Base-by-base conservation (phyloP, 371 early-diverging fungal species). In the Mortierella sp. region DNA sequence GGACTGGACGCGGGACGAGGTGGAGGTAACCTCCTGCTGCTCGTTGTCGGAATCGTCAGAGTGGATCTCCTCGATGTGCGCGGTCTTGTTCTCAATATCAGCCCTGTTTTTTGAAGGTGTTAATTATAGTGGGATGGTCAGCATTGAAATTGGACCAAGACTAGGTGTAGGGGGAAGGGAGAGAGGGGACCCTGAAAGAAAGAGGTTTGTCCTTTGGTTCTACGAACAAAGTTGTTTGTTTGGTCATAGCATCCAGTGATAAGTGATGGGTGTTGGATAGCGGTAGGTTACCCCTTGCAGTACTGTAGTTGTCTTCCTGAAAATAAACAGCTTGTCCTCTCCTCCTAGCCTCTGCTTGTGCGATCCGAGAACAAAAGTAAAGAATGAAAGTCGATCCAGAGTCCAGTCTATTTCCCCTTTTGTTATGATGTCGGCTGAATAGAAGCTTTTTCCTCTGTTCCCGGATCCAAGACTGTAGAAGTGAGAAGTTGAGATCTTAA, bases 51-150 rank as follows among this genome's bases (percentile, higher is more conserved):
- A 76, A 70, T 84, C 84, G 75, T 57, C 78, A 58, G 80, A 77
- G 78, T 74, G 81, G 75, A 82, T 81, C 82, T 85, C 82, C 86
- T 85, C 86, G 78, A 82, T 77, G 79, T 76, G 47, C 73, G 84
- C 81, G 84, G 81, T 84, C 86, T 85, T 81, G 86, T 81, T 85
- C 82, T 85, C 82, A 78, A 85, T 82, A 68, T 85, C 86, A 74
- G 86, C 75, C 86, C 86, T 85, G 68, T 31, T 48, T 63, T 55
- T 13, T 34, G 16, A 72, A 28, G 24, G 38, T 34, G 31, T 3
- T 4, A 21, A 11, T 26, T 34, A 13, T 14, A 21, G 14, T 13
- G 34, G 44, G 52, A 21, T 38, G 42, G 68, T 68, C 24, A 38
- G 68, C 0, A 42, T 19, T 55, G 55, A 34, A 68, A 21, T 50